phyloP scores from a whole-genome alignment of 768 basidiomycete species.

The Ramaria sp. region DNA sequence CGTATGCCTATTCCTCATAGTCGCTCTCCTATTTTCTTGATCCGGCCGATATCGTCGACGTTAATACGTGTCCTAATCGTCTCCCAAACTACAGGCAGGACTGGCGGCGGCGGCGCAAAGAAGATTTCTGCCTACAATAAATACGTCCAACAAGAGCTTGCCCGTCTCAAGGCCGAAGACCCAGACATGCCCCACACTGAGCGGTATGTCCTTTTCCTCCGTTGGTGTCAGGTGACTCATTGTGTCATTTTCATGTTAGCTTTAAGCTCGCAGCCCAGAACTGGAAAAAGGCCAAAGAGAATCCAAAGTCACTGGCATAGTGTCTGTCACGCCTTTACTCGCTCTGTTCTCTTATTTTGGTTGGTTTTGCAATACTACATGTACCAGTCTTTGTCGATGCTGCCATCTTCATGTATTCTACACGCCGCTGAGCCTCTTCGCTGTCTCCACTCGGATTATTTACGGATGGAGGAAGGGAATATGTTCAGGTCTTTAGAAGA shows the following conservation, averaged over 20 bases:
- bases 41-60: not conserved
- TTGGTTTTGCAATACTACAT: constrained; percentile 1
- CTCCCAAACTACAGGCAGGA: not conserved
- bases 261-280: constrained; percentile 67
- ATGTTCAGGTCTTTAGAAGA: too few species aligned
- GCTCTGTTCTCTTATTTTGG: constrained; percentile 4
- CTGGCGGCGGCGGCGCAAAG: constrained; percentile 26
- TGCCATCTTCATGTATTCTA: constrained; percentile 1
- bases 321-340: not conserved
- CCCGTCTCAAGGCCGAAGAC: constrained; percentile 64
- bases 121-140: constrained; percentile 67
- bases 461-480: not conserved
- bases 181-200: constrained; percentile 66
- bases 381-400: not conserved
- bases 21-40: constrained; percentile 1
- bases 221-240: not conserved
- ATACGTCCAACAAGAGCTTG: constrained; percentile 73
- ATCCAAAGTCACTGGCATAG: constrained; percentile 31
- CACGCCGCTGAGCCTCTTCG: not conserved
- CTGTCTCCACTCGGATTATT: not conserved
- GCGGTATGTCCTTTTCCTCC: constrained; percentile 33
- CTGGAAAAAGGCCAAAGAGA: constrained; percentile 69
- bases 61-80: constrained; percentile 3
- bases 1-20: constrained; percentile 18
- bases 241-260: constrained; percentile 22